Evolutionary conservation across 768 basidiomycete species (phyloP), one percentile per base, ranked within the genome.

Genomic region (Lactifluus pinguis): DNA sequence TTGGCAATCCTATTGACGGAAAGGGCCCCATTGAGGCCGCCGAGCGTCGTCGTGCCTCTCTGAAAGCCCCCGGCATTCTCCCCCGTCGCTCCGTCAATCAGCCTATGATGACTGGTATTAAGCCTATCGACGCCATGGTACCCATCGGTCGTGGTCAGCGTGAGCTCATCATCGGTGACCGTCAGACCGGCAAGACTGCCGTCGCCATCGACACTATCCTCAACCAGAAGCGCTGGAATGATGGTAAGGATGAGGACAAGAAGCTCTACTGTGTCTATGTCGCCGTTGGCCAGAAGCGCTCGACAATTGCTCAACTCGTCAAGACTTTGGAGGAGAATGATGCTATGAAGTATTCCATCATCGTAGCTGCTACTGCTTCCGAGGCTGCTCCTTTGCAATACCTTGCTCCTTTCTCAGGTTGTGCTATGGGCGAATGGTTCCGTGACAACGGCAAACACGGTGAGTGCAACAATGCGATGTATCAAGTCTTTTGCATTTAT

Each of bases 351-450:
- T 99, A 99, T 82, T 84, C 94, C 59, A 95, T 99, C 80, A 93
- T 99, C 68, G 97, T 99, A 70, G 97, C 97, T 69, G 97, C 97
- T 68, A 99, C 97, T 61, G 97, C 97, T 59, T 98, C 95, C 30
- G 97, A 99, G 80, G 97, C 97, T 70, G 97, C 97, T 68, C 97
- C 97, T 68, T 83, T 99, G 59, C 97, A 99, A 75, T 99, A 98
- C 79, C 90, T 99, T 69, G 97, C 97, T 70, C 97, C 97, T 68
- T 99, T 99, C 92, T 95, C 97, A 68, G 97, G 97, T 66, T 95
- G 93, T 77, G 97, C 97, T 71, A 99, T 99, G 94, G 97, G 97
- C 75, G 97, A 99, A 80, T 99, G 95, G 95, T 99, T 99, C 97
- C 91, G 93, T 78, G 97, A 99, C 79, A 99, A 99, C 75, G 95